Evolutionary conservation across 2,329 filamentous ascomycete species (phyloP).

Genomic region (Sordariomycetes sp.): DNA sequence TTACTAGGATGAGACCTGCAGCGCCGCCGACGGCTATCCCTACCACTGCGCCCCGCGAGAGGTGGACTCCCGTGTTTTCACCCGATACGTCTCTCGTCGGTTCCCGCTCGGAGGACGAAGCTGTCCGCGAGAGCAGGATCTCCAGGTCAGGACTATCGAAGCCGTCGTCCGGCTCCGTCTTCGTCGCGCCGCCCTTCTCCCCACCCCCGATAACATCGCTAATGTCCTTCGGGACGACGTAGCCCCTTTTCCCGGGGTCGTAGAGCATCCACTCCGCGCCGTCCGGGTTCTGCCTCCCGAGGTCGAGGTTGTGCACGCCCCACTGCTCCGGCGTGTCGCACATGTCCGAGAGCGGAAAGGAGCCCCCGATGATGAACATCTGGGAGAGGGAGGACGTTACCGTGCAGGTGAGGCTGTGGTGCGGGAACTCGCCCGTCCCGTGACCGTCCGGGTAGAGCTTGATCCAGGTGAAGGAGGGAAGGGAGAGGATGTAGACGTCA

Average conservation of each 20-base stretch:
- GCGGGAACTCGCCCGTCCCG: constrained; percentile 27
- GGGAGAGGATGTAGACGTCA: constrained; percentile 50
- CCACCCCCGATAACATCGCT: constrained; percentile 38
- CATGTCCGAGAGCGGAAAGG: constrained; percentile 33
- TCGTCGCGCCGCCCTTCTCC: constrained; percentile 40
- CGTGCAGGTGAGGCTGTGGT: constrained; percentile 48
- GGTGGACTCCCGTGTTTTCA: constrained; percentile 9
- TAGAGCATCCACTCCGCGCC: constrained; percentile 40
- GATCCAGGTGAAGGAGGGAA: constrained; percentile 56
- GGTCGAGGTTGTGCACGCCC: constrained; percentile 45
- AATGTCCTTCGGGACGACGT: constrained; percentile 42
- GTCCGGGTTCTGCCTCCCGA: constrained; percentile 36
- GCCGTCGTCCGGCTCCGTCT: constrained; percentile 32
- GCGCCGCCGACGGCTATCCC: constrained; percentile 30
- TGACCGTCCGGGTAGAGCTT: constrained; percentile 35
- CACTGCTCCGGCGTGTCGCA: constrained; percentile 43
- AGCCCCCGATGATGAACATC: constrained; percentile 54
- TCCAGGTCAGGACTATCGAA: constrained; percentile 40
- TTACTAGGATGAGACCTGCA: constrained; percentile 6
- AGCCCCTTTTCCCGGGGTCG: constrained; percentile 34
- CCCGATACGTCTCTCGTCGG: constrained; percentile 34
- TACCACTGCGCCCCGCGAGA: constrained; percentile 28
- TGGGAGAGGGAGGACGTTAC: constrained; percentile 41
- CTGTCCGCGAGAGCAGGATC: constrained; percentile 41
- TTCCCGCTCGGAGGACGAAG: constrained; percentile 30